Conservation (phyloP, 306 rosid species). For the Pterocarpus santalinus region DNA sequence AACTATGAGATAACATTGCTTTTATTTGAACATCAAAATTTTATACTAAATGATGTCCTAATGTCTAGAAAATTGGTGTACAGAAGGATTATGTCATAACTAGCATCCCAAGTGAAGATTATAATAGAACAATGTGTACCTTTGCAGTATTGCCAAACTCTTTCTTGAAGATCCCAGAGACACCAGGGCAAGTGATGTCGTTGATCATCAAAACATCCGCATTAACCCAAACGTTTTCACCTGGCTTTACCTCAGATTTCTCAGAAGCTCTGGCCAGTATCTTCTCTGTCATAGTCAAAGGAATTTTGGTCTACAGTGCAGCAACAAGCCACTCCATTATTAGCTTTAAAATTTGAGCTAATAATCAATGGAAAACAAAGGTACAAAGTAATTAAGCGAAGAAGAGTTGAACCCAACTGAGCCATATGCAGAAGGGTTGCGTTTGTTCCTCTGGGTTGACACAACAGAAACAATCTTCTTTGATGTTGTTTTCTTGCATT, state of each 20-base stretch:
- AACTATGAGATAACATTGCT: no score
- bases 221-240: constrained; percentile 80
- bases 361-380: not conserved
- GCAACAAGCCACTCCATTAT: constrained; percentile 16
- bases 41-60: no score
- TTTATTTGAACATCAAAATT: no score
- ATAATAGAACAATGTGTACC: constrained; percentile 39
- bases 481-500: constrained; percentile 53
- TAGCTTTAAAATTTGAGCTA: constrained; percentile 2
- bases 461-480: constrained; percentile 65
- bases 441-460: constrained; percentile 66
- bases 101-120: no score
- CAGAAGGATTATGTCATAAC: no score
- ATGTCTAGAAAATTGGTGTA: no score
- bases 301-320: constrained; percentile 62
- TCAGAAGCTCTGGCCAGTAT: constrained; percentile 76
- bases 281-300: constrained; percentile 85
- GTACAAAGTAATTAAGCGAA: not conserved
- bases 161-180: constrained; percentile 74
- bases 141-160: constrained; percentile 79
- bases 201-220: constrained; percentile 83
- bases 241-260: constrained; percentile 64
- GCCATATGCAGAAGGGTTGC: constrained; percentile 72
- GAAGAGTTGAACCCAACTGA: constrained; percentile 46
- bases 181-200: constrained; percentile 87